Evolutionary conservation across 352 stramenopile genomes (phyloP).

Genomic region (Phytophthora ohioensis): DNA sequence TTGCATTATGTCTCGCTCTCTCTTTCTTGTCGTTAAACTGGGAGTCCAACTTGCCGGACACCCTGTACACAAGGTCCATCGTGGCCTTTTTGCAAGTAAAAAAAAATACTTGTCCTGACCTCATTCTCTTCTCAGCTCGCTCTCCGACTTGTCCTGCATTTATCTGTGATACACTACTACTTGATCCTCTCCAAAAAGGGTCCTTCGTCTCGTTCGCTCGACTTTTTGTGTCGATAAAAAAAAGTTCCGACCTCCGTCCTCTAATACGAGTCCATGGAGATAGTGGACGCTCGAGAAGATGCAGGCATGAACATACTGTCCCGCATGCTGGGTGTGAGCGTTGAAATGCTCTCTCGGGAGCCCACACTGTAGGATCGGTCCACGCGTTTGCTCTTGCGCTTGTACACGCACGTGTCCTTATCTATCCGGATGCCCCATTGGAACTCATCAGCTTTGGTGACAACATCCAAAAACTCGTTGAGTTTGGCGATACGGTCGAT

Average conservation of each 20-base stretch:
- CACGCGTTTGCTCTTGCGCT: slow-evolving; percentile 84
- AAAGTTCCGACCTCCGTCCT: background rate
- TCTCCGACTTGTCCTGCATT: slow-evolving; percentile 22
- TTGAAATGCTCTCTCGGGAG: slow-evolving; percentile 83
- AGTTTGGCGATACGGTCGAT: slow-evolving; percentile 87
- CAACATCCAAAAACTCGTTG: slow-evolving; percentile 88
- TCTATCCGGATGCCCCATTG: slow-evolving; percentile 92
- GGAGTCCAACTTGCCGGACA: slow-evolving; percentile 36
- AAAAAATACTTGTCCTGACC: background rate
- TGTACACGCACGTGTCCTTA: slow-evolving; percentile 91
- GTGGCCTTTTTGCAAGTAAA: background rate
- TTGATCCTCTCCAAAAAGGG: slow-evolving; percentile 27
- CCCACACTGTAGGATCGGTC: slow-evolving; percentile 73
- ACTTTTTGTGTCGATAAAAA: slow-evolving; percentile 16
- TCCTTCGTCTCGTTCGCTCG: slow-evolving; percentile 2
- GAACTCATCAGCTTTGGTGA: slow-evolving; percentile 87
- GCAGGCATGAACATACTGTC: slow-evolving; percentile 79
- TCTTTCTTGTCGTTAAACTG: slow-evolving; percentile 39
- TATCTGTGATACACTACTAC: slow-evolving; percentile 52
- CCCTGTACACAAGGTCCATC: slow-evolving; percentile 36
- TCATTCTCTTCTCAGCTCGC: slow-evolving; percentile 6
- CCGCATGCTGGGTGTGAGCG: slow-evolving; percentile 74
- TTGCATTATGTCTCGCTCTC: slow-evolving; percentile 44
- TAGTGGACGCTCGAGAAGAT: slow-evolving; percentile 71
- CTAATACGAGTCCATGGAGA: slow-evolving; percentile 70